Percentiles rank a stretch among this genome's conserved stretches.
These are phyloP conservation scores for Platismatia glauca DNA, from an alignment of 495 filamentous ascomycete genomes.

Conservation along the genomic window DNA sequence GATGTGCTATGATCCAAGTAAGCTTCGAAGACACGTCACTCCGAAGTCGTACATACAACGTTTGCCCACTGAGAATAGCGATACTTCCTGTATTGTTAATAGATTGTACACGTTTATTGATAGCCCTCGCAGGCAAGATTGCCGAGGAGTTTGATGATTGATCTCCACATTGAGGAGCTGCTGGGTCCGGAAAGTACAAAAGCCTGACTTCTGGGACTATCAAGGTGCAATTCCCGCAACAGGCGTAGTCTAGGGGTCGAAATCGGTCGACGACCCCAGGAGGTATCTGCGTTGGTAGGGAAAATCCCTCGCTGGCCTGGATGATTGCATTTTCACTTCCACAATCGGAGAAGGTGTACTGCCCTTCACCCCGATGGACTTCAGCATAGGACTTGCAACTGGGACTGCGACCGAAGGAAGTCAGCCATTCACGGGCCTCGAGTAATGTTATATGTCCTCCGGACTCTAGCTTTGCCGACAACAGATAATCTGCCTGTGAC, in stretches of 20 bases:
- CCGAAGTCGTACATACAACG: neutral
- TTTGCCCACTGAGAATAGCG: neutral
- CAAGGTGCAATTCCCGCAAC: neutral
- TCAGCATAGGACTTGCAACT: neutral
- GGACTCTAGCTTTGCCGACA: neutral
- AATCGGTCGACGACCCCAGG: neutral
- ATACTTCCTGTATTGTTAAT: neutral
- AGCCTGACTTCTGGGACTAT: neutral
- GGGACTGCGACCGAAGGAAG: neutral
- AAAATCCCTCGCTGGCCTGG: neutral
- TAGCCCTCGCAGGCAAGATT: neutral
- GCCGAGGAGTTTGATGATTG: neutral
- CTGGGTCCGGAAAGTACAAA: neutral
- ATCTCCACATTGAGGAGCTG: neutral
- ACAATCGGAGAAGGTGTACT: neutral
- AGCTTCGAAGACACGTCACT: neutral
- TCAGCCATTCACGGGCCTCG: neutral
- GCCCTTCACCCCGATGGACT: neutral
- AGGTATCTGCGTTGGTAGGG: neutral
- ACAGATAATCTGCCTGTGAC: neutral
- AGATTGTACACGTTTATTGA: neutral
- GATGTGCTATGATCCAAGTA: neutral
- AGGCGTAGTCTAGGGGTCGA: neutral
- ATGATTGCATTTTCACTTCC: neutral
- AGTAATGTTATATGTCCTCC: neutral